Evolutionary conservation across 2,329 filamentous ascomycete species (phyloP).

Genomic region (Cladosporium sp.): DNA sequence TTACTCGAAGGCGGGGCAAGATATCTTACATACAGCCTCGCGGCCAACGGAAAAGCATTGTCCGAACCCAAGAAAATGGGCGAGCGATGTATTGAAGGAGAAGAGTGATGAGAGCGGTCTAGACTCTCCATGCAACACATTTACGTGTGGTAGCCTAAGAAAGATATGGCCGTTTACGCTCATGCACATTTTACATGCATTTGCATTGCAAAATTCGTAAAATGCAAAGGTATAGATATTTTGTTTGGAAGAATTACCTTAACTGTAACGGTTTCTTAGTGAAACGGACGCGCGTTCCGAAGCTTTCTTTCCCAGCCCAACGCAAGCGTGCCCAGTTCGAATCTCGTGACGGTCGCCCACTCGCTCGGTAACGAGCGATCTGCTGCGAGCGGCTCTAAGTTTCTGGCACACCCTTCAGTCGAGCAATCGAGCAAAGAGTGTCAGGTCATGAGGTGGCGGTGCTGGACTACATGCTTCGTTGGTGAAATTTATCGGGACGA

Average conservation of each 20-base stretch:
- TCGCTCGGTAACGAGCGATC: conserved; percentile 54
- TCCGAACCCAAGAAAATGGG: background rate
- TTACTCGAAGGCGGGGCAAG: too few species aligned
- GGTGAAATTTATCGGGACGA: conserved; percentile 29
- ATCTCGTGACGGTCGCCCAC: conserved; percentile 49
- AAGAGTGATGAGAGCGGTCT: too few species aligned
- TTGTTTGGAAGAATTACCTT: background rate
- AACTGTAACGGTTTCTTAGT: conserved; percentile 33
- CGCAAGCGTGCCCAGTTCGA: conserved; percentile 50
- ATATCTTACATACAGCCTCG: too few species aligned
- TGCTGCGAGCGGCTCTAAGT: conserved; percentile 48
- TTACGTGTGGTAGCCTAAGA: too few species aligned
- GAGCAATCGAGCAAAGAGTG: conserved; percentile 56
- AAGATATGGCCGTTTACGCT: background rate
- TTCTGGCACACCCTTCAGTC: conserved; percentile 52
- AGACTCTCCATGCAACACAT: too few species aligned
- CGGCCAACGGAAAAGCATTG: too few species aligned
- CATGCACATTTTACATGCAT: background rate
- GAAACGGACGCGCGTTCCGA: conserved; percentile 21
- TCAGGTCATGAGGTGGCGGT: conserved; percentile 51
- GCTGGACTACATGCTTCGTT: conserved; percentile 46
- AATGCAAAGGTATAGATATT: background rate
- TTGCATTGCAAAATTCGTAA: background rate
- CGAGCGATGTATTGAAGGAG: background rate
- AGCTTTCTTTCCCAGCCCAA: conserved; percentile 24